Evolutionary conservation across 257 asterid species (phyloP).

Genomic region (Petunia axillaris): DNA sequence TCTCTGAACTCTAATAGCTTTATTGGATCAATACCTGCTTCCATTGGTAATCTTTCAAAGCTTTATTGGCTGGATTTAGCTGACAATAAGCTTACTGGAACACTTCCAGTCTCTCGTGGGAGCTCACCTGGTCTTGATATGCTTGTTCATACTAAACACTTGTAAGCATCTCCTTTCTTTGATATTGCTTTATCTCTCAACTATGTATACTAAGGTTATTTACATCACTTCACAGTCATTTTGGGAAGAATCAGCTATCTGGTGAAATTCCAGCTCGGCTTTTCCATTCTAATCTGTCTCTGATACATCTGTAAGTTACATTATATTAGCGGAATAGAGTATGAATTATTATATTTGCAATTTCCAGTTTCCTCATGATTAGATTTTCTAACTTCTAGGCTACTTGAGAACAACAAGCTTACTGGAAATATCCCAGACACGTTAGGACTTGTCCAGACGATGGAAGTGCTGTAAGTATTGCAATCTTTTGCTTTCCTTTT

Average conservation of each 20-base stretch:
- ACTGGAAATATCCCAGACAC: constrained; percentile 73
- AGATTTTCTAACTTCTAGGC: constrained; percentile 44
- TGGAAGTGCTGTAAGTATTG: constrained; percentile 84
- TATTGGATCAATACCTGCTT: constrained; percentile 70
- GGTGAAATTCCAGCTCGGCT: constrained; percentile 75
- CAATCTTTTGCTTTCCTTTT: constrained; percentile 24
- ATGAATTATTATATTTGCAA: neutral
- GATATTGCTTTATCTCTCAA: neutral
- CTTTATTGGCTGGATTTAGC: constrained; percentile 90
- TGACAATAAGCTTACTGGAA: constrained; percentile 74
- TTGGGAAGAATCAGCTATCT: constrained; percentile 71
- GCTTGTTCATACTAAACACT: constrained; percentile 74
- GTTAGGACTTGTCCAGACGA: constrained; percentile 53
- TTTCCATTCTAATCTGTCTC: constrained; percentile 59
- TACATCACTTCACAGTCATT: constrained; percentile 60
- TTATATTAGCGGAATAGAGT: neutral
- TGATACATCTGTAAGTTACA: constrained; percentile 79
- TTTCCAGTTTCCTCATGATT: neutral
- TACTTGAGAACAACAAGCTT: constrained; percentile 67
- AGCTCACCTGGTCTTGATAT: constrained; percentile 81
- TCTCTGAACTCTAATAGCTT: constrained; percentile 75
- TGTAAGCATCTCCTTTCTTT: constrained; percentile 48
- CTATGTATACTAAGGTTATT: constrained; percentile 18
- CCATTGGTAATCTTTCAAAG: constrained; percentile 55
- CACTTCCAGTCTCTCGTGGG: constrained; percentile 75